Evolutionary conservation across 129 eudicot genomes (phyloP).

Genomic region (Artemisia annua): DNA sequence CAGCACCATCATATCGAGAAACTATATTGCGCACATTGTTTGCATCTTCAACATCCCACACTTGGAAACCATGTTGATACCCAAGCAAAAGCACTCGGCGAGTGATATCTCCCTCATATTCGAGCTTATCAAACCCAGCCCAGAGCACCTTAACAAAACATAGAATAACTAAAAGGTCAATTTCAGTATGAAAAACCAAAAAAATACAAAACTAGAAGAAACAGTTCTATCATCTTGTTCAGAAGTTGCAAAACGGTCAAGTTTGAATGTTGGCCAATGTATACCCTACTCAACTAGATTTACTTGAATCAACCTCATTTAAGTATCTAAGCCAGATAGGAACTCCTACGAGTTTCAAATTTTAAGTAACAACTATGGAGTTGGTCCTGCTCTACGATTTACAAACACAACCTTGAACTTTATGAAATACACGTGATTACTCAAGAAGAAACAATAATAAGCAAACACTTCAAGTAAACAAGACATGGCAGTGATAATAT

Average conservation of each 20-base stretch:
- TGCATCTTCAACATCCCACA: slow-evolving; percentile 92
- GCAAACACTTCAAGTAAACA: too few relatives aligned
- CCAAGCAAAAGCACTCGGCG: slow-evolving; percentile 76
- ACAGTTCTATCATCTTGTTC: too few relatives aligned
- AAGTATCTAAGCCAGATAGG: too few relatives aligned
- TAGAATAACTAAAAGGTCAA: slow-evolving; percentile 1
- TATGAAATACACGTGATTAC: neutral
- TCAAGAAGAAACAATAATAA: neutral
- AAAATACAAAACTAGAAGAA: neutral
- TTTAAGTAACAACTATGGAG: too few relatives aligned
- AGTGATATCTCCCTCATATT: slow-evolving; percentile 46
- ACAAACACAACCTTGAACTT: neutral
- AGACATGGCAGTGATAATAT: too few relatives aligned
- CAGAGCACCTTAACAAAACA: slow-evolving; percentile 57
- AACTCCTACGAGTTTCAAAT: too few relatives aligned
- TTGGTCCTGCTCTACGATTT: neutral
- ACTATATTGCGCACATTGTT: slow-evolving; percentile 70
- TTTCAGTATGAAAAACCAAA: neutral
- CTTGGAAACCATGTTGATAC: slow-evolving; percentile 80
- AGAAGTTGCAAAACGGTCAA: neutral
- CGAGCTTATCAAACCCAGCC: slow-evolving; percentile 94
- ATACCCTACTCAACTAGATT: too few relatives aligned
- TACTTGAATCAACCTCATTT: too few relatives aligned
- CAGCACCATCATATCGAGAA: slow-evolving; percentile 78
- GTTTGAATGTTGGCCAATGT: too few relatives aligned